Percentiles rank a stretch among this genome's conserved stretches.
phyloP scores from a whole-genome alignment of 2,329 filamentous ascomycete species.

The Juglanconis sp. region DNA sequence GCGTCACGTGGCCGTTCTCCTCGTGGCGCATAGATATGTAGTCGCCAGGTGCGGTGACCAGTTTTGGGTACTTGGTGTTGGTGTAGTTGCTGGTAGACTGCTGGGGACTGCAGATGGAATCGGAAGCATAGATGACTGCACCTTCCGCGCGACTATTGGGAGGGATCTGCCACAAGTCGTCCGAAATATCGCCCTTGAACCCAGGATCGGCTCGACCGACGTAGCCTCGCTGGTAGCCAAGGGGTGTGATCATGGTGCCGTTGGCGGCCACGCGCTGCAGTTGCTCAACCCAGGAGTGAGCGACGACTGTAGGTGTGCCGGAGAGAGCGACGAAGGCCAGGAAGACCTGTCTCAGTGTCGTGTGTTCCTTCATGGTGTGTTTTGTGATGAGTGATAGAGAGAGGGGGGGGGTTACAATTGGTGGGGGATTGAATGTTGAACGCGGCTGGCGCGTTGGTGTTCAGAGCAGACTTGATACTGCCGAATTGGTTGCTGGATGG shows the following conservation, averaged over 20 bases:
- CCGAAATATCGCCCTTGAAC: slow-evolving; percentile 48
- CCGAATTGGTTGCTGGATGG: neutral
- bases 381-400: neutral
- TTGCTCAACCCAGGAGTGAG: slow-evolving; percentile 83
- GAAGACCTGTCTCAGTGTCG: slow-evolving; percentile 7
- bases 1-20: slow-evolving; percentile 74
- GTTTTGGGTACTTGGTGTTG: slow-evolving; percentile 56
- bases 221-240: slow-evolving; percentile 75
- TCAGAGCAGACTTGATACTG: neutral
- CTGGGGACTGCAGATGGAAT: slow-evolving; percentile 60
- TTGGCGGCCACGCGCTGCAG: slow-evolving; percentile 68
- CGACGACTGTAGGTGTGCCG: slow-evolving; percentile 33
- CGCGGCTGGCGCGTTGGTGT: slow-evolving; percentile 9
- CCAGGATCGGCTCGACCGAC: slow-evolving; percentile 52
- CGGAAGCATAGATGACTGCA: slow-evolving; percentile 44
- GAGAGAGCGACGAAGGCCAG: slow-evolving; percentile 28
- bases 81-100: slow-evolving; percentile 59
- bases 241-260: slow-evolving; percentile 67
- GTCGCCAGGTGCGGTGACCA: slow-evolving; percentile 59
- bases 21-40: slow-evolving; percentile 64
- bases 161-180: slow-evolving; percentile 64
- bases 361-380: slow-evolving; percentile 8
- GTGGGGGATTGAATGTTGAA: neutral
- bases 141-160: slow-evolving; percentile 44
- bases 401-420: neutral